Base-by-base conservation (phyloP, 2,329 filamentous ascomycete genomes). In the Neonectria faginata region DNA sequence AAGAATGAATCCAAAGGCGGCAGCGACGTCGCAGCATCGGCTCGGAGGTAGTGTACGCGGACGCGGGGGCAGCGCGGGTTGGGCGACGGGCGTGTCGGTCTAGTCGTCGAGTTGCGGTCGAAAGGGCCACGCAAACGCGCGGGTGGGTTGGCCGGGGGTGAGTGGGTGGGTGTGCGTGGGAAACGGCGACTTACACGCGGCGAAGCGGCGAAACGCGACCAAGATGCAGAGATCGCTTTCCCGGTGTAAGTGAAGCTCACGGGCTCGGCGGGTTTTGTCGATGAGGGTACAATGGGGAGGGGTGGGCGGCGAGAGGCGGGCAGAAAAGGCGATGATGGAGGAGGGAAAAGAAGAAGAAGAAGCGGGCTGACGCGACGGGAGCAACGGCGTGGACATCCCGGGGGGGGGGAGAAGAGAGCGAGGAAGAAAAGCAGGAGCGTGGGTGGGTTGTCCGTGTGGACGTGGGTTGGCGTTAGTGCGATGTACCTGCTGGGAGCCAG, bases 101-200 rank as follows among this genome's bases (percentile, higher is more conserved):
- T 39, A 61, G 56, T 61, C 56, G 63, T 62, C 22, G 55, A 36
- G 58, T 47, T 29, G 59, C 60, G 57, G 62, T 65, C 64, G 63
- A 59, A 67, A 68, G 64, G 66, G 52, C 58, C 64, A 57, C 54
- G 66, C 60, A 65, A 68, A 67, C 59, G 69, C 67, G 70, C 63
- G 59, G 66, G 63, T 63, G 65, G 68, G 64, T 57, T 64, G 68
- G 62, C 45, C 62, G 67, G 70, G 68, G 65, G 67, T 67, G 64
- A 53, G 60, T 60, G 63, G 61, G 55, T 50, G 45, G 22, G 45
- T 12, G 47, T n/a, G 16, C 16, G 55, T 29, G 29, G 55, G 64
- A 64, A 18, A 20, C n/a, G n/a, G n/a, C 69, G 76, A 78, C 76
- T 78, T 78, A 78, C 75, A 78, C 75, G 75, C 67, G 60, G 70